These are phyloP conservation scores for Boletellus ananiceps DNA, from an alignment of 768 basidiomycete species.

Conservation along the genomic window DNA sequence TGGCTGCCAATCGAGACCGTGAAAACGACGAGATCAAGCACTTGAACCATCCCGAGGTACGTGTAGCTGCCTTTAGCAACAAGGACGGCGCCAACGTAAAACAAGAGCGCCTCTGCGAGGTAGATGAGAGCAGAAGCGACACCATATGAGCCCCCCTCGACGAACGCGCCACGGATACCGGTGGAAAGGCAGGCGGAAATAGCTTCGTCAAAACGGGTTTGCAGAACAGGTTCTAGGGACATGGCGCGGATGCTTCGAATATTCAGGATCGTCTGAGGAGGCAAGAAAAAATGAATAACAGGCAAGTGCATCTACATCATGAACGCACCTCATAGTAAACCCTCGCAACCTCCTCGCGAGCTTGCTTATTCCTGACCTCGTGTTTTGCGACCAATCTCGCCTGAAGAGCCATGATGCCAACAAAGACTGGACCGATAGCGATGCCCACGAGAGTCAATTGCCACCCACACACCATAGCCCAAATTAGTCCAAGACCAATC, in stretches of 20 bases:
- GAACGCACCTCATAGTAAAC: slow-evolving; percentile 78
- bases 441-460: slow-evolving; percentile 88
- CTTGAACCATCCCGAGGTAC: slow-evolving; percentile 86
- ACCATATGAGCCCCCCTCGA: slow-evolving; percentile 81
- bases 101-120: slow-evolving; percentile 83
- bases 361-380: slow-evolving; percentile 77
- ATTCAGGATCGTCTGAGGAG: slow-evolving; percentile 63
- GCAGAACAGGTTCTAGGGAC: slow-evolving; percentile 73
- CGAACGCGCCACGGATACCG: slow-evolving; percentile 79
- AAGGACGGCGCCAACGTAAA: slow-evolving; percentile 87
- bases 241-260: slow-evolving; percentile 85
- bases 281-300: slow-evolving; percentile 3
- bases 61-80: slow-evolving; percentile 76
- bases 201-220: slow-evolving; percentile 61
- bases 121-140: slow-evolving; percentile 82
- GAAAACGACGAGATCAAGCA: slow-evolving; percentile 89
- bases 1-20: slow-evolving; percentile 88
- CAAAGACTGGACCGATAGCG: slow-evolving; percentile 83
- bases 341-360: slow-evolving; percentile 80
- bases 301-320: not conserved
- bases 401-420: slow-evolving; percentile 67
- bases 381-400: slow-evolving; percentile 63
- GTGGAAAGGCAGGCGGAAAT: slow-evolving; percentile 55
- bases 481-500: slow-evolving; percentile 78
- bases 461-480: slow-evolving; percentile 90